Conservation (phyloP, 345 rosid species). For the Combretum micranthum region DNA sequence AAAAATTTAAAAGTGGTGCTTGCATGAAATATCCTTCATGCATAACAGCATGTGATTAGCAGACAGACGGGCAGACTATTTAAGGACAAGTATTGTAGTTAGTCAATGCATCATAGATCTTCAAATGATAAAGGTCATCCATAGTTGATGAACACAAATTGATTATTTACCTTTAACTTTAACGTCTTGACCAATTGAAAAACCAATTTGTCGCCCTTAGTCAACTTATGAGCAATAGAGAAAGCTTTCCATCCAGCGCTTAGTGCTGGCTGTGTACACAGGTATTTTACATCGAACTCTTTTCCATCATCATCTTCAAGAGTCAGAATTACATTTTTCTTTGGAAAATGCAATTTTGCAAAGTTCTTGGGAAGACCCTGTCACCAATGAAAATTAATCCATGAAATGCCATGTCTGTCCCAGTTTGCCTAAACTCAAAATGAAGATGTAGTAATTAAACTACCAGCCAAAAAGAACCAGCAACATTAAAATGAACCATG, state of each 20-base stretch:
- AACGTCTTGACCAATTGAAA: conserved; percentile 18
- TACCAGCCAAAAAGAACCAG: conserved; percentile 26
- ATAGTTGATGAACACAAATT: not conserved
- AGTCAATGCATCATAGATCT: not conserved
- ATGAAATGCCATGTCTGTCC: no score
- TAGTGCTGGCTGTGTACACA: conserved; percentile 3
- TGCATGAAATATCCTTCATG: no score
- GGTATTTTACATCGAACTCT: conserved; percentile 9
- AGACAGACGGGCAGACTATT: no score
- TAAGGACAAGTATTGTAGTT: no score
- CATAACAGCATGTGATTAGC: no score
- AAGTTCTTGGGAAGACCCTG: conserved; percentile 14
- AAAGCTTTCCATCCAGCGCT: conserved; percentile 27
- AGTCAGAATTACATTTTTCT: conserved; percentile 10
- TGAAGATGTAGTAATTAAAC: not conserved
- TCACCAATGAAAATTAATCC: not conserved
- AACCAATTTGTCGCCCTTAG: conserved; percentile 16
- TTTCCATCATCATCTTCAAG: conserved; percentile 16
- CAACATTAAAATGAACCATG: conserved; percentile 17
- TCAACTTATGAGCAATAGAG: conserved; percentile 11
- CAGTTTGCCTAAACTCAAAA: not conserved
- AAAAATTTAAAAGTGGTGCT: no score
- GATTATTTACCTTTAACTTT: conserved; percentile 18
- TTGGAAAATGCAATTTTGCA: conserved; percentile 16
- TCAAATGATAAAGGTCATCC: no score